Percentiles rank a stretch among this genome's conserved stretches.
phyloP scores from a whole-genome alignment of 2,329 filamentous ascomycete species.

The Nigrospora osmanthi region DNA sequence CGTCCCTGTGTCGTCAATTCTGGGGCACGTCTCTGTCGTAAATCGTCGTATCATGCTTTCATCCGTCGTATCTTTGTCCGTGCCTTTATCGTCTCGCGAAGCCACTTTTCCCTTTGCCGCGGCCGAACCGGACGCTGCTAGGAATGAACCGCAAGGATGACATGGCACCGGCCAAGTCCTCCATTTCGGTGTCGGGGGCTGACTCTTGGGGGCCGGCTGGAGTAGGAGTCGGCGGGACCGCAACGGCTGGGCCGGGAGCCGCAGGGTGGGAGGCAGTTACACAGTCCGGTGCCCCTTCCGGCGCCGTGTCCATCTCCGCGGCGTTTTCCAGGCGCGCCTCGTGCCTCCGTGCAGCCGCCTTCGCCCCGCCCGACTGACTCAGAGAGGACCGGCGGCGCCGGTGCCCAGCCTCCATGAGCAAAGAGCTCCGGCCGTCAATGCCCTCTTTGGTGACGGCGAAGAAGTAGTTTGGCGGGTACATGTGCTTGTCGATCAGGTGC shows the following conservation, averaged over 20 bases:
- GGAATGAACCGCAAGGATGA: slow-evolving; percentile 66
- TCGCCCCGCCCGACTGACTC: slow-evolving; percentile 15
- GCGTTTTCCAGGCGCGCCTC: slow-evolving; percentile 8
- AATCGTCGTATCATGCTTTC: slow-evolving; percentile 8
- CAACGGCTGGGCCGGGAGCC: not conserved
- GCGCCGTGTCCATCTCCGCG: slow-evolving; percentile 1
- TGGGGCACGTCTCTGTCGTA: slow-evolving; percentile 2
- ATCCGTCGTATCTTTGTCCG: slow-evolving; percentile 14
- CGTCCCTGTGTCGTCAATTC: no score
- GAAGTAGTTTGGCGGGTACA: slow-evolving; percentile 83
- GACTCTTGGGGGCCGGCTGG: not conserved
- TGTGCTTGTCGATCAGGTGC: slow-evolving; percentile 91
- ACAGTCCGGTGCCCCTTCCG: not conserved
- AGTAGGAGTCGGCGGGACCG: not conserved
- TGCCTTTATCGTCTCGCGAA: slow-evolving; percentile 38
- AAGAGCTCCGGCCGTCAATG: slow-evolving; percentile 76
- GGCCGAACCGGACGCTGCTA: slow-evolving; percentile 57
- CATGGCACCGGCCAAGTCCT: slow-evolving; percentile 59
- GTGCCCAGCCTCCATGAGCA: slow-evolving; percentile 56
- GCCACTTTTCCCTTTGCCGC: slow-evolving; percentile 42
- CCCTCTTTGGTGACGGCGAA: slow-evolving; percentile 82
- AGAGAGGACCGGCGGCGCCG: slow-evolving; percentile 41
- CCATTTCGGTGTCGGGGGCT: slow-evolving; percentile 44
- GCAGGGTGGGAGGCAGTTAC: not conserved
- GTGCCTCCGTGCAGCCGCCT: slow-evolving; percentile 13